These are phyloP conservation scores for Emmonsia crescens DNA, from an alignment of 2,329 filamentous ascomycete species.

Conservation along the genomic window DNA sequence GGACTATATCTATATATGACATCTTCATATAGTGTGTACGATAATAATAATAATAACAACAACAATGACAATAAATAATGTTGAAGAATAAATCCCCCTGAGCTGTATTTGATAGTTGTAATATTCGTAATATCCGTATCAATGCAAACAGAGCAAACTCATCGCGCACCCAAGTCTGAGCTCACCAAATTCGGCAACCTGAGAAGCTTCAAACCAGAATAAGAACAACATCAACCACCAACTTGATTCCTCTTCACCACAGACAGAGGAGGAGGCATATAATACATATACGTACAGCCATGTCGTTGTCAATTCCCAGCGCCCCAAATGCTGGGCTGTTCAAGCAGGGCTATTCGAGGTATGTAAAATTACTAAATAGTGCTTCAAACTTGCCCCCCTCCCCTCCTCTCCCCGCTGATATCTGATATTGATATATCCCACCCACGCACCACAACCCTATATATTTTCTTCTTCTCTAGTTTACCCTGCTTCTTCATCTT, in stretches of 20 bases:
- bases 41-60: no score
- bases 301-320: conserved; percentile 94
- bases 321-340: conserved; percentile 90
- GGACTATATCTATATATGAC: not conserved
- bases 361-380: conserved; percentile 25
- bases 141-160: conserved; percentile 33
- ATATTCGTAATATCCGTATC: not conserved
- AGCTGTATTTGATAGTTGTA: not conserved
- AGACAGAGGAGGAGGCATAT: not conserved
- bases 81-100: no score
- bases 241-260: not conserved
- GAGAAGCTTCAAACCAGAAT: conserved; percentile 15
- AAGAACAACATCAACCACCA: conserved; percentile 6
- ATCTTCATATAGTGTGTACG: not conserved
- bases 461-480: conserved; percentile 10
- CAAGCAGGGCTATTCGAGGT: conserved; percentile 96
- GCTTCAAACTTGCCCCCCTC: not conserved
- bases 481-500: conserved; percentile 14
- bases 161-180: conserved; percentile 21
- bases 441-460: not conserved
- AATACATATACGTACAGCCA: conserved; percentile 32
- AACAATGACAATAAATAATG: no score
- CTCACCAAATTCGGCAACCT: conserved; percentile 25
- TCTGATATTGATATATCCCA: not conserved
- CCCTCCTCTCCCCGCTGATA: conserved; percentile 4